These are phyloP conservation scores for Laguncularia racemosa DNA, from an alignment of 345 rosid species.

Conservation along the genomic window DNA sequence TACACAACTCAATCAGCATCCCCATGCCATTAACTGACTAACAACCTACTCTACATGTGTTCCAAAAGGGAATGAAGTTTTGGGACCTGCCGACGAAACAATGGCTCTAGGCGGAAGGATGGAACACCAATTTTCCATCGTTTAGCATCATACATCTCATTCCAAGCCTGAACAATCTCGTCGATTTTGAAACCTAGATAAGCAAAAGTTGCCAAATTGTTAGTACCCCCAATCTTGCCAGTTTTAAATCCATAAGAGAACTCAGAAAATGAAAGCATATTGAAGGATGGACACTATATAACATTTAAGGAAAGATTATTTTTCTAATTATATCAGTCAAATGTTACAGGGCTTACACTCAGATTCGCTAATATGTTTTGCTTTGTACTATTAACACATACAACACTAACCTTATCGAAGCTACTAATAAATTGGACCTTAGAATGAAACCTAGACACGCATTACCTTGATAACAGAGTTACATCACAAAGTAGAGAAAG, in stretches of 20 bases:
- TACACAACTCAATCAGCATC: background rate
- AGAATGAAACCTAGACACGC: too few relatives aligned
- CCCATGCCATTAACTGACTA: constrained; percentile 2
- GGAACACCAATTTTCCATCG: constrained; percentile 95
- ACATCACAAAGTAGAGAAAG: too few relatives aligned
- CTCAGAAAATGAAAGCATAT: background rate
- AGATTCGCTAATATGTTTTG: too few relatives aligned
- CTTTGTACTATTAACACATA: too few relatives aligned
- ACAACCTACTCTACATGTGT: constrained; percentile 35
- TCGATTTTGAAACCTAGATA: constrained; percentile 94
- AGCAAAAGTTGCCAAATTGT: constrained; percentile 14
- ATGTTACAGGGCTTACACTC: too few relatives aligned
- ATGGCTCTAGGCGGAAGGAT: constrained; percentile 91
- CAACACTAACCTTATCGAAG: too few relatives aligned
- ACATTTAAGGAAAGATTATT: too few relatives aligned
- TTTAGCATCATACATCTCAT: constrained; percentile 96
- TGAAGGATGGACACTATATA: too few relatives aligned
- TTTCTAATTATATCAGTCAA: too few relatives aligned
- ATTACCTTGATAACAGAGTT: too few relatives aligned
- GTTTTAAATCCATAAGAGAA: background rate
- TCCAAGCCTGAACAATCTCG: constrained; percentile 98
- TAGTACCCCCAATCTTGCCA: background rate
- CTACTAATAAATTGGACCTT: too few relatives aligned
- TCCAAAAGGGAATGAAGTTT: constrained; percentile 78
- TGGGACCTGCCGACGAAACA: constrained; percentile 77